These are phyloP conservation scores for Rutstroemia sp. DNA, from an alignment of 2,329 filamentous ascomycete genomes.

Conservation along the genomic window DNA sequence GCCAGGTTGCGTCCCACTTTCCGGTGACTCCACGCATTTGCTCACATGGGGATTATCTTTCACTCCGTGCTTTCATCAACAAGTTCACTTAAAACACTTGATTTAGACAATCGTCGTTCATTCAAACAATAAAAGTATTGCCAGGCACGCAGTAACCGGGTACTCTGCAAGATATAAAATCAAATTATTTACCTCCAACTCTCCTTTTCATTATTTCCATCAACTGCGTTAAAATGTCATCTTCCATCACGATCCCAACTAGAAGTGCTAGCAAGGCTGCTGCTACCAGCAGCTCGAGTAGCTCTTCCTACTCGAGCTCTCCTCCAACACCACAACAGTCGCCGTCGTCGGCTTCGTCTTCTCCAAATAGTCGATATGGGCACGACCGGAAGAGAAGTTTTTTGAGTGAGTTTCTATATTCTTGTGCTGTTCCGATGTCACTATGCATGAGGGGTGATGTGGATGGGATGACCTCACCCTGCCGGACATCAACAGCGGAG, in stretches of 20 bases:
- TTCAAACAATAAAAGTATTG: too few relatives aligned
- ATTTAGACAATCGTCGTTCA: too few relatives aligned
- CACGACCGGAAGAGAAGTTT: conserved; percentile 54
- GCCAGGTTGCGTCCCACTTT: too few relatives aligned
- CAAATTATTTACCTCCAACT: not conserved
- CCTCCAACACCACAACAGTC: conserved; percentile 42
- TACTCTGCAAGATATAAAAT: not conserved
- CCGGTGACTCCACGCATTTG: too few relatives aligned
- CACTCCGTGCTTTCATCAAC: not conserved
- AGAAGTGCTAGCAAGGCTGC: conserved; percentile 37
- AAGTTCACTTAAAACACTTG: not conserved
- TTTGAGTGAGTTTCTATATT: conserved; percentile 42
- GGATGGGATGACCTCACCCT: too few relatives aligned
- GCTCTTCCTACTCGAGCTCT: conserved; percentile 50
- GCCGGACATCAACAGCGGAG: not conserved
- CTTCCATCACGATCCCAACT: conserved; percentile 61
- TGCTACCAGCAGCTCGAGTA: conserved; percentile 34
- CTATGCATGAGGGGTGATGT: not conserved
- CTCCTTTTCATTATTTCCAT: conserved; percentile 9
- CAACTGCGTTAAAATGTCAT: conserved; percentile 40
- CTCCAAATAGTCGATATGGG: conserved; percentile 32
- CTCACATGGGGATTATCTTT: too few relatives aligned
- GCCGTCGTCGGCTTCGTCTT: conserved; percentile 32
- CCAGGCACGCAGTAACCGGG: not conserved
- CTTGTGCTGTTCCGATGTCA: conserved; percentile 1